Conservation (phyloP, 2,329 filamentous ascomycete species). For the Plectosphaerella plurivora region DNA sequence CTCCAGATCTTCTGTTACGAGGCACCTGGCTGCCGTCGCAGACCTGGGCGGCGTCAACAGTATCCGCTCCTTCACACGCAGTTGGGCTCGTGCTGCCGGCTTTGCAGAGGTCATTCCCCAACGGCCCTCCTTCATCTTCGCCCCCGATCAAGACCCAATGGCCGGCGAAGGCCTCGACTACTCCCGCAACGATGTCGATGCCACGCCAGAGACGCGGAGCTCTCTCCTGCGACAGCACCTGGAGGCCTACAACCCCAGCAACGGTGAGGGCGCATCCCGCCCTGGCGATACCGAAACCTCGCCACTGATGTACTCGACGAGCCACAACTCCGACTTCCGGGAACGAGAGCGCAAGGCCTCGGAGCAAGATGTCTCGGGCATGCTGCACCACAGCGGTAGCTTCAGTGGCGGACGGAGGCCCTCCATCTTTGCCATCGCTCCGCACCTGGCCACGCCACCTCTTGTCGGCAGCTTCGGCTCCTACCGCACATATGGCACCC, state of each 20-base stretch:
- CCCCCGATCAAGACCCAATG: slow-evolving; percentile 48
- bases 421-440: slow-evolving; percentile 54
- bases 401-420: slow-evolving; percentile 25
- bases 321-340: slow-evolving; percentile 22
- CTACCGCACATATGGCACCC: slow-evolving; percentile 49
- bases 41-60: slow-evolving; percentile 90
- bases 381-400: slow-evolving; percentile 22
- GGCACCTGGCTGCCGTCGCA: slow-evolving; percentile 51
- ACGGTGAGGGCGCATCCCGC: slow-evolving; percentile 10
- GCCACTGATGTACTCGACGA: slow-evolving; percentile 6
- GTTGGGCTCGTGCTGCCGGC: slow-evolving; percentile 84
- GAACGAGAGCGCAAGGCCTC: slow-evolving; percentile 45
- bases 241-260: slow-evolving; percentile 23
- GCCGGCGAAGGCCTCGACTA: slow-evolving; percentile 33
- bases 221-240: slow-evolving; percentile 51
- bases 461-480: slow-evolving; percentile 69
- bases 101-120: slow-evolving; percentile 86
- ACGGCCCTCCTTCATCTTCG: slow-evolving; percentile 67
- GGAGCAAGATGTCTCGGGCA: slow-evolving; percentile 35
- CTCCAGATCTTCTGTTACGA: slow-evolving; percentile 53
- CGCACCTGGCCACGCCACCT: slow-evolving; percentile 62
- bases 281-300: slow-evolving; percentile 7
- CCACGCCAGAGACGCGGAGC: slow-evolving; percentile 23
- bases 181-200: slow-evolving; percentile 34
- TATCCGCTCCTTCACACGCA: slow-evolving; percentile 87